Evolutionary conservation across 2,329 filamentous ascomycete species (phyloP).

Genomic region (Albifimbria verrucaria): DNA sequence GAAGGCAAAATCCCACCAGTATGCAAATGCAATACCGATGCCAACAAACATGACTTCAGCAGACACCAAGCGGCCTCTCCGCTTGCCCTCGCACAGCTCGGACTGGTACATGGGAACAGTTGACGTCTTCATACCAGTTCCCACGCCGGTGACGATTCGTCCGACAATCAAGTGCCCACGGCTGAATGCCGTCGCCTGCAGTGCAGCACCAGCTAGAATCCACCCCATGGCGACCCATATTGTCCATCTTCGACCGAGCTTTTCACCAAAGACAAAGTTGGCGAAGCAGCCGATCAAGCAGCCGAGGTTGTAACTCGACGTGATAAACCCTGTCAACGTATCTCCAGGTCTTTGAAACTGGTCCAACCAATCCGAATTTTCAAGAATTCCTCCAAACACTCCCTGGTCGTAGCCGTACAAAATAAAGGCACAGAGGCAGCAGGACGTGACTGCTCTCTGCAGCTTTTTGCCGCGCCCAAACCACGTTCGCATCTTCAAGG

Average conservation of each 20-base stretch:
- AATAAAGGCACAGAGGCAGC: conserved; percentile 19
- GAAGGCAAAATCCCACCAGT: conserved; percentile 32
- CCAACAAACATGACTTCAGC: conserved; percentile 38
- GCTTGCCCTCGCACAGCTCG: conserved; percentile 42
- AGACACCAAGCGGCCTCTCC: conserved; percentile 49
- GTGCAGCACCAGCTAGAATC: conserved; percentile 54
- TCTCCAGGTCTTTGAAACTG: conserved; percentile 23
- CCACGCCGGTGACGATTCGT: conserved; percentile 46
- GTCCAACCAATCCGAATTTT: conserved; percentile 39
- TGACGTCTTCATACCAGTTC: conserved; percentile 38
- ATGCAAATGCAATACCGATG: conserved; percentile 30
- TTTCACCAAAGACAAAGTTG: conserved; percentile 50
- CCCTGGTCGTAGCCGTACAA: conserved; percentile 45
- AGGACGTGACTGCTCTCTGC: no score
- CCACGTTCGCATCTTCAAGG: no score
- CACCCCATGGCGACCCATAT: conserved; percentile 51
- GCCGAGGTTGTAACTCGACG: conserved; percentile 35
- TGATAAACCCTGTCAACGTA: conserved; percentile 23
- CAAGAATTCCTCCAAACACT: conserved; percentile 44
- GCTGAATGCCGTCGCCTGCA: conserved; percentile 47
- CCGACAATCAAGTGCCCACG: conserved; percentile 46
- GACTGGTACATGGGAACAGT: conserved; percentile 33
- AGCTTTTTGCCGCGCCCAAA: no score
- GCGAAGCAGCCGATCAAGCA: conserved; percentile 37
- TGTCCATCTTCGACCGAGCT: conserved; percentile 45